A percentile compares a stretch with the other conserved stretches of the same genome.
These are phyloP conservation scores for Lithospermum erythrorhizon DNA, from an alignment of 257 asterid species.

Conservation along the genomic window DNA sequence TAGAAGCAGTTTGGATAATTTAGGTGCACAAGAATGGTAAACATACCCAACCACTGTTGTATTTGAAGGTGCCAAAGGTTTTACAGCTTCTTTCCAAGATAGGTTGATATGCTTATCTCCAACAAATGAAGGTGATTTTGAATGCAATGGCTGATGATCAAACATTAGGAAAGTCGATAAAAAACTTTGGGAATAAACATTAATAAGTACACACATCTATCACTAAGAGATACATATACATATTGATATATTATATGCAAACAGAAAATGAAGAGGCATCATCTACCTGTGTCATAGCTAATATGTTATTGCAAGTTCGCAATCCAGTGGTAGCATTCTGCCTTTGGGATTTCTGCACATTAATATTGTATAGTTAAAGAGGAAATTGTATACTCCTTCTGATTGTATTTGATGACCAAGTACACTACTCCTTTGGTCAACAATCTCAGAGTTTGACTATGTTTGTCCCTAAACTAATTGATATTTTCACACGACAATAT, in stretches of 20 bases:
- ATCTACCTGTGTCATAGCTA: slow-evolving; percentile 74
- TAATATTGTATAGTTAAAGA: not conserved
- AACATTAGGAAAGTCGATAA: slow-evolving; percentile 3
- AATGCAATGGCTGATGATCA: slow-evolving; percentile 54
- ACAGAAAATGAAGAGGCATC: not conserved
- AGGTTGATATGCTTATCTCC: slow-evolving; percentile 64
- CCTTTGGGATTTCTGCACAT: slow-evolving; percentile 60
- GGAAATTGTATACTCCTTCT: too few species aligned
- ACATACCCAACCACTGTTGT: slow-evolving; percentile 51
- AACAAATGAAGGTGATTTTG: slow-evolving; percentile 73
- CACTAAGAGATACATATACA: slow-evolving; percentile 9
- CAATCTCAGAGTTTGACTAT: too few species aligned
- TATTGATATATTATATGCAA: not conserved
- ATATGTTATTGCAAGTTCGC: slow-evolving; percentile 78
- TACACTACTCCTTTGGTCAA: too few species aligned
- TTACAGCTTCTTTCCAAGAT: slow-evolving; percentile 77
- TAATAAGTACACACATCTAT: not conserved
- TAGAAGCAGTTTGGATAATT: too few species aligned
- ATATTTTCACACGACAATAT: too few species aligned
- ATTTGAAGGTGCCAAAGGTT: slow-evolving; percentile 38
- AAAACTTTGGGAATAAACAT: too few species aligned
- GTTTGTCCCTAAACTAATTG: too few species aligned
- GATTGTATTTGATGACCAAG: too few species aligned
- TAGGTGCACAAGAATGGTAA: slow-evolving; percentile 1
- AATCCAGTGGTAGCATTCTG: slow-evolving; percentile 65